These are phyloP conservation scores for Tulasnella sp. DNA, from an alignment of 768 basidiomycete genomes.

Conservation along the genomic window DNA sequence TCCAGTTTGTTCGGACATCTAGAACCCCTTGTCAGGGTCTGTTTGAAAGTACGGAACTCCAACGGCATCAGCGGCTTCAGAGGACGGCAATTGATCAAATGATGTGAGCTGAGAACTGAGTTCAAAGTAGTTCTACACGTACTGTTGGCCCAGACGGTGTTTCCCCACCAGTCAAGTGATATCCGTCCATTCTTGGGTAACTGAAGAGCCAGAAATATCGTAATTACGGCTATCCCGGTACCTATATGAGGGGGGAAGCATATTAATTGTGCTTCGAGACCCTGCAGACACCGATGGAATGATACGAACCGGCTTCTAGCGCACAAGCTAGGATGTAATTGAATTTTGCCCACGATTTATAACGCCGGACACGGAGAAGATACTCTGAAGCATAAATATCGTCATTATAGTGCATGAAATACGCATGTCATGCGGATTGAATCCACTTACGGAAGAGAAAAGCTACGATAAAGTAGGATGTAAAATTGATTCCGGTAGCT, in stretches of 20 bases:
- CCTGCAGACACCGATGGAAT: background rate
- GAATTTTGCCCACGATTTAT: background rate
- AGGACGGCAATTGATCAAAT: background rate
- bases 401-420: background rate
- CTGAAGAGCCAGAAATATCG: constrained; percentile 18
- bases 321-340: constrained; percentile 3
- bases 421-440: background rate
- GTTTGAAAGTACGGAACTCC: background rate
- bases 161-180: constrained; percentile 35
- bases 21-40: background rate
- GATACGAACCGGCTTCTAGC: constrained; percentile 22
- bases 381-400: background rate
- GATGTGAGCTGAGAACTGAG: background rate
- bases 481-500: background rate
- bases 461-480: background rate
- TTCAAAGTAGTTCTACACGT: background rate
- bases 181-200: constrained; percentile 31
- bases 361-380: background rate
- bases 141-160: constrained; percentile 24
- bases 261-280: background rate
- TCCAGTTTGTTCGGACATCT: too few species aligned
- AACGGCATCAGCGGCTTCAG: background rate
- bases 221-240: background rate
- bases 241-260: background rate
- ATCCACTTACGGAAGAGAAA: background rate